Percentiles rank a stretch among this genome's conserved stretches.
Conservation (phyloP, 805 yeast species). For the Candida taoyuanica region DNA sequence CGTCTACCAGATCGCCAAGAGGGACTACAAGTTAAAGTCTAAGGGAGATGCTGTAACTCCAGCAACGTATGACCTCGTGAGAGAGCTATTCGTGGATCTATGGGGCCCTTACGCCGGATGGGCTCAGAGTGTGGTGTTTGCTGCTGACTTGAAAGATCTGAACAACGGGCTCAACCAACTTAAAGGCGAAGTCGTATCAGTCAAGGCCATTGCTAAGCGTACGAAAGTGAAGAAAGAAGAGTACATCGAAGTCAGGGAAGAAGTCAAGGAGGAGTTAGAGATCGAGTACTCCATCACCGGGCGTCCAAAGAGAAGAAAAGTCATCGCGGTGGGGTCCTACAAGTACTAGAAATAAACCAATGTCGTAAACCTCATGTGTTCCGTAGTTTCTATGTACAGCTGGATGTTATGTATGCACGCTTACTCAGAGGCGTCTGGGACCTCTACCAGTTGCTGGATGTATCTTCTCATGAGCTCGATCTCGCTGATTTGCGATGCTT, state of each 20-base stretch:
- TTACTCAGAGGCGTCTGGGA: too few relatives aligned
- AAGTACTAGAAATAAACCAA: not conserved
- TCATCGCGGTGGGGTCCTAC: slow-evolving; percentile 11
- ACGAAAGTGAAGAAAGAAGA: slow-evolving; percentile 7
- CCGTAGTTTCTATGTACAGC: slow-evolving; percentile 5
- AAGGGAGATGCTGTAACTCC: slow-evolving; percentile 28
- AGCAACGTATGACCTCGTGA: slow-evolving; percentile 39
- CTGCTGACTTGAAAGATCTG: slow-evolving; percentile 73
- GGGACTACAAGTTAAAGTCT: slow-evolving; percentile 63
- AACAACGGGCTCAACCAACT: slow-evolving; percentile 56
- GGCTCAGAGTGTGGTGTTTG: slow-evolving; percentile 95
- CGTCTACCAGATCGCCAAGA: slow-evolving; percentile 80
- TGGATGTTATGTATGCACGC: too few relatives aligned
- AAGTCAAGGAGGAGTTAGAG: slow-evolving; percentile 15
- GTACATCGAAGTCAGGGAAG: not conserved
- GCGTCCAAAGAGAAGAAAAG: slow-evolving; percentile 27
- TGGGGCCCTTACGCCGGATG: slow-evolving; percentile 97
- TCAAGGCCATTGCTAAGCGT: slow-evolving; percentile 6
- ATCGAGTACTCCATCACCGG: slow-evolving; percentile 26
- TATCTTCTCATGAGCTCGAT: too few relatives aligned
- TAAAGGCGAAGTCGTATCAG: slow-evolving; percentile 7
- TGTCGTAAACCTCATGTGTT: not conserved
- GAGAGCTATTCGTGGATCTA: slow-evolving; percentile 51
- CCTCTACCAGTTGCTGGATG: too few relatives aligned
- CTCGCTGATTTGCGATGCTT: slow-evolving; percentile 32